Base-by-base conservation (phyloP, 2,329 filamentous ascomycete genomes). In the Phaeoacremonium minimum region DNA sequence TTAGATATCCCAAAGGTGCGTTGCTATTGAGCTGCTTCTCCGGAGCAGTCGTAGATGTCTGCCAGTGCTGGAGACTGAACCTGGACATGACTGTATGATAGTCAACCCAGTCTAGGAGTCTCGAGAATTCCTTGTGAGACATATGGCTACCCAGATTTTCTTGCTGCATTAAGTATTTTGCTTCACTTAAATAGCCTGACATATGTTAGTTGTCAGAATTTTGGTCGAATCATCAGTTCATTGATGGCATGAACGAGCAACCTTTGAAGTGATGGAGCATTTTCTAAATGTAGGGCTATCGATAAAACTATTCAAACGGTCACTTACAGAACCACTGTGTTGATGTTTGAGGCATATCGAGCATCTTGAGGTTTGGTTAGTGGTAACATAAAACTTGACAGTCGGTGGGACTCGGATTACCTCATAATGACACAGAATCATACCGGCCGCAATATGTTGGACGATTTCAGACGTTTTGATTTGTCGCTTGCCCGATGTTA, bases 381-480 rank as follows among this genome's bases (percentile, higher is more conserved):
- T 43, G 33, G 31, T 43, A 36, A 33, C 36, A 36, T 31, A 29
- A 40, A 43, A 26, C 9, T 9, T 9, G 33, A 40, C 29, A 38
- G 33, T 41, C 17, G 41, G 18, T 30, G 29, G 41, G 17, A 31
- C 37, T 43, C 28, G 32, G 36, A 46, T 42, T 44, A 46, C 45
- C 45, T 47, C 40, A 46, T 45, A 38, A 34, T 47, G 45, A 41
- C 45, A 46, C 38, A 47, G 36, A 44, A 47, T 46, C 45, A 47
- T 44, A 36, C 38, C 37, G 18, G 45, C 45, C 17, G 43, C 45
- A 46, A 46, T 42, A 47, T 47, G 45, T 29, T 47, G 45, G 34
- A 46, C 30, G 32, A 47, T 30, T 35, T 38, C 42, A 16, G 33
- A 33, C 37, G 33, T 38, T 40, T 42, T 41, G 41, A 44, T 33